Percentiles rank a stretch among this genome's conserved stretches.
Conservation (phyloP, 2,329 filamentous ascomycete genomes). For the Fusarium setosum region DNA sequence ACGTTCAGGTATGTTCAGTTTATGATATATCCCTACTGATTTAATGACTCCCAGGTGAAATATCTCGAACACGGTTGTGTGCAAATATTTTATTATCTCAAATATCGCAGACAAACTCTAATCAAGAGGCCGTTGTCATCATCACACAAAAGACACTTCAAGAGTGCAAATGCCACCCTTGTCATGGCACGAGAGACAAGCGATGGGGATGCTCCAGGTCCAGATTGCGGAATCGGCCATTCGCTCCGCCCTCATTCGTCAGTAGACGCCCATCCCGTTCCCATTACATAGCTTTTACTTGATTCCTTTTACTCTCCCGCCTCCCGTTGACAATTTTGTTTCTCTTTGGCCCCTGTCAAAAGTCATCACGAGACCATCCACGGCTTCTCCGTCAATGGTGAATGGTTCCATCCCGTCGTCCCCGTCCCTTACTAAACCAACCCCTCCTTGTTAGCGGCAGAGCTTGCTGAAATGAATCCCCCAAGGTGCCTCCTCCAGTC, state of each 20-base stretch:
- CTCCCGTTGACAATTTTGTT: slow-evolving; percentile 19
- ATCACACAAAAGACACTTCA: neutral
- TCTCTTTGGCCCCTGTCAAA: slow-evolving; percentile 29
- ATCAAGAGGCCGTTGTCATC: slow-evolving; percentile 1
- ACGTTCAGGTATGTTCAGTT: too few species aligned
- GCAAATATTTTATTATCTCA: too few species aligned
- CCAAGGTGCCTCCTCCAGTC: slow-evolving; percentile 1
- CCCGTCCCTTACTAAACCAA: slow-evolving; percentile 35
- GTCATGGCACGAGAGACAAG: slow-evolving; percentile 23
- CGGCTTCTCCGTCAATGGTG: slow-evolving; percentile 32
- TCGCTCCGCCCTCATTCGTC: slow-evolving; percentile 35
- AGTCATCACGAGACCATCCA: slow-evolving; percentile 41
- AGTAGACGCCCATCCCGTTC: slow-evolving; percentile 39
- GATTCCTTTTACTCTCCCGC: slow-evolving; percentile 40
- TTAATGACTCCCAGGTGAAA: too few species aligned
- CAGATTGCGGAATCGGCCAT: slow-evolving; percentile 37
- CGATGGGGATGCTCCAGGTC: slow-evolving; percentile 27
- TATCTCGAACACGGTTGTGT: too few species aligned
- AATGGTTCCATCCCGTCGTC: slow-evolving; percentile 7
- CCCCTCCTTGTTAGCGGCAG: slow-evolving; percentile 25
- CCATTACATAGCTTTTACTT: slow-evolving; percentile 46
- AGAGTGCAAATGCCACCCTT: slow-evolving; percentile 31
- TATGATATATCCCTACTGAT: too few species aligned
- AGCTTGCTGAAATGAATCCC: neutral
- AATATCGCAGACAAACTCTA: too few species aligned